These are phyloP conservation scores for Plantago major DNA, from an alignment of 257 asterid species.

Conservation along the genomic window DNA sequence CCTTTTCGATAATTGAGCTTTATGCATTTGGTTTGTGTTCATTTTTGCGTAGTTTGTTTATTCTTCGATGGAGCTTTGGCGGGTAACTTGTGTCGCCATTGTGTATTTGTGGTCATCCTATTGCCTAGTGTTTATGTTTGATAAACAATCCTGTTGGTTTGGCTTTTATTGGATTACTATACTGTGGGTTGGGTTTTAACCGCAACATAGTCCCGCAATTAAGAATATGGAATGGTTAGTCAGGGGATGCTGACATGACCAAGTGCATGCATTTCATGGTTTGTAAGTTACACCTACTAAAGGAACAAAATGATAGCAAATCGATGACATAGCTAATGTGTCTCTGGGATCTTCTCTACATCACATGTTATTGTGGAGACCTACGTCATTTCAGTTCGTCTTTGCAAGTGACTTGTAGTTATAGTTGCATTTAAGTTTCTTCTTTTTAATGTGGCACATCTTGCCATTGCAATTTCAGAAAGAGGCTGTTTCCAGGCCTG, in stretches of 20 bases:
- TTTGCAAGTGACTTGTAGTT: not conserved
- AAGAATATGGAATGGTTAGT: not conserved
- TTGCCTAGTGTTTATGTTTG: not conserved
- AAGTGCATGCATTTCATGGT: not conserved
- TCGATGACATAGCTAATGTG: too few relatives aligned
- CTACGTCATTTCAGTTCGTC: not conserved
- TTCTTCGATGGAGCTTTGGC: not conserved
- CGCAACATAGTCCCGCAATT: not conserved
- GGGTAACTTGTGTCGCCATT: not conserved
- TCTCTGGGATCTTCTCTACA: too few relatives aligned
- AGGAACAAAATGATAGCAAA: not conserved
- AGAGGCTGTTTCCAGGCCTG: too few relatives aligned
- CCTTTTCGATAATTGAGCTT: constrained; percentile 6
- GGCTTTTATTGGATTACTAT: not conserved
- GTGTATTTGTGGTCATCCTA: constrained; percentile 2
- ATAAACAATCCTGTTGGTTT: not conserved
- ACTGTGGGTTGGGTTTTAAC: not conserved
- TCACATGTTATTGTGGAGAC: too few relatives aligned
- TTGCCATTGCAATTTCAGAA: not conserved
- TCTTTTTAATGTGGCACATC: not conserved
- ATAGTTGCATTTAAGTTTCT: not conserved
- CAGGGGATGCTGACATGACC: not conserved
- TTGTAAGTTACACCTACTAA: not conserved
- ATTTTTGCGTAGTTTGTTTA: not conserved
- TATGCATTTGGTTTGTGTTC: not conserved